Evolutionary conservation across 306 rosid genomes (phyloP).

Genomic region (Dalbergia oliveri): DNA sequence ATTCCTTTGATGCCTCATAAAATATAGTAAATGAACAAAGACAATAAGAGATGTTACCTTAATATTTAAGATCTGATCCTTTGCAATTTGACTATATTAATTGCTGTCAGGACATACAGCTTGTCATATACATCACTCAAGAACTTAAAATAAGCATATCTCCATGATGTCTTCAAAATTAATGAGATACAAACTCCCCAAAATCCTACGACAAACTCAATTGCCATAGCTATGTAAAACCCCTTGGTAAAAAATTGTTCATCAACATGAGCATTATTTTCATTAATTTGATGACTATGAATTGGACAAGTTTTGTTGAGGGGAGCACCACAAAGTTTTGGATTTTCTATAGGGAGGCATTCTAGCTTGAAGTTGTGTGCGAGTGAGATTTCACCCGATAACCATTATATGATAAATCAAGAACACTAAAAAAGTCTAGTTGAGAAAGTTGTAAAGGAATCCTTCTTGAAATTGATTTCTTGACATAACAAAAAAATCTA

Average conservation of each 20-base stretch:
- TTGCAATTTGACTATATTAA: not conserved
- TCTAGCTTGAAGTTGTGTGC: too few species aligned
- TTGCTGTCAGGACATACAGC: not conserved
- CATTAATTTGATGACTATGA: not conserved
- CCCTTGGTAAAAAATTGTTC: not conserved
- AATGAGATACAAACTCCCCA: not conserved
- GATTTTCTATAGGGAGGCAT: too few species aligned
- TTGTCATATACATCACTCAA: not conserved
- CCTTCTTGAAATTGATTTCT: not conserved
- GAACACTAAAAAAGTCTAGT: not conserved
- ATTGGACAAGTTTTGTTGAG: not conserved
- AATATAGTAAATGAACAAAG: too few species aligned
- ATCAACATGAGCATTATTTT: not conserved
- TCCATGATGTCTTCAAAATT: not conserved
- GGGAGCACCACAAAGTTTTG: too few species aligned
- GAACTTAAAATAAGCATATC: not conserved
- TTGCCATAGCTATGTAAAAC: not conserved
- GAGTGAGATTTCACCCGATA: not conserved
- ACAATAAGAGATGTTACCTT: not conserved
- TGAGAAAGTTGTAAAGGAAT: conserved; percentile 21
- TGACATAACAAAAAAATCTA: too few species aligned
- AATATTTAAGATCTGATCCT: not conserved
- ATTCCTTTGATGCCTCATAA: too few species aligned
- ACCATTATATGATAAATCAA: conserved; percentile 34
- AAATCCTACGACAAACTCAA: not conserved